Conservation (phyloP, 495 filamentous ascomycete species). For the Trichoderma gamsii region DNA sequence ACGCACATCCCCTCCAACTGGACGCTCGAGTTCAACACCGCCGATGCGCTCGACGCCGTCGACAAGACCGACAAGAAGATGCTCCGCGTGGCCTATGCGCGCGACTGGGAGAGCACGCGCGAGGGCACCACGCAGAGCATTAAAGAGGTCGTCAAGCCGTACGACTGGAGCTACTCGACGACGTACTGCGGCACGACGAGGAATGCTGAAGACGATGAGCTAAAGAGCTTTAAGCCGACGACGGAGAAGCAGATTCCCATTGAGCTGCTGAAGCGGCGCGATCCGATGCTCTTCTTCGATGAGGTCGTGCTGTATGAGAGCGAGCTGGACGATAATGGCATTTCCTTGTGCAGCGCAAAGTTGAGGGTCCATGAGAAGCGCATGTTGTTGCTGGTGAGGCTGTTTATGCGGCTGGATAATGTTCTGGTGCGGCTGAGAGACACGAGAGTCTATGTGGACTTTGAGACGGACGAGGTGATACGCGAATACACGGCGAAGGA, state of each 20-base stretch:
- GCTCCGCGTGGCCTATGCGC: slow-evolving; percentile 88
- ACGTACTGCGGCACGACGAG: slow-evolving; percentile 66
- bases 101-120: slow-evolving; percentile 79
- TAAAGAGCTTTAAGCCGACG: background rate
- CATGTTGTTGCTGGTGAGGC: slow-evolving; percentile 75
- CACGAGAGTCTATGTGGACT: slow-evolving; percentile 88
- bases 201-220: too few species aligned
- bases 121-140: slow-evolving; percentile 84
- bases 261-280: slow-evolving; percentile 67
- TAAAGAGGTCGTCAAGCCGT: slow-evolving; percentile 87
- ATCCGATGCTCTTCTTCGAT: slow-evolving; percentile 93
- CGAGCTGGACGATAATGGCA: slow-evolving; percentile 95
- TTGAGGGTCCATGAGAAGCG: slow-evolving; percentile 84
- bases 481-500: slow-evolving; percentile 85
- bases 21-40: slow-evolving; percentile 73
- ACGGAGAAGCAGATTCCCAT: slow-evolving; percentile 59
- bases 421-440: slow-evolving; percentile 83
- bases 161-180: slow-evolving; percentile 96
- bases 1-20: slow-evolving; percentile 64
- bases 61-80: slow-evolving; percentile 87
- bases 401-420: slow-evolving; percentile 89
- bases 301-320: slow-evolving; percentile 95
- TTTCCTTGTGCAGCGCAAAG: slow-evolving; percentile 80
- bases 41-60: slow-evolving; percentile 78
- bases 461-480: slow-evolving; percentile 71